Evolutionary conservation across 768 basidiomycete species (phyloP), one percentile per base, ranked within the genome.

Genomic region (Phanerochaete sordida): DNA sequence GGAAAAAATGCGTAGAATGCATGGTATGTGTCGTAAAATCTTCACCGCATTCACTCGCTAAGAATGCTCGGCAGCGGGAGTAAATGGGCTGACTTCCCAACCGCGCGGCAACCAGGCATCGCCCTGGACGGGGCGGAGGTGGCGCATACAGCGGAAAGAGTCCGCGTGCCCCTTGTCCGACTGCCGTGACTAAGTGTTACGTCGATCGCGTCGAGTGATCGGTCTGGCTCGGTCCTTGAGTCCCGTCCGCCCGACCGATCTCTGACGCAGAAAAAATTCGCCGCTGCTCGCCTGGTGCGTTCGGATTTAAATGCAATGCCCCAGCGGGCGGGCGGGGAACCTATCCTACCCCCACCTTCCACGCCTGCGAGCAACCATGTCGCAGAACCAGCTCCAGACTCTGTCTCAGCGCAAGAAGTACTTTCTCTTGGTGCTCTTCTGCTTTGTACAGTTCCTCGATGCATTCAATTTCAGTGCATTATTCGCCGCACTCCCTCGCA

Each of bases 371-470:
- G 33, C 21, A 9, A 8, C 16, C n/a, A 54, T 54, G 37, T 43
- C 35, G 23, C n/a, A 7, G 35, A 49, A 52, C 16, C 51, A 52
- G 51, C n/a, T 35, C 33, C n/a, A 24, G 16, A 2, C 39, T 24
- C 28, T 35, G 44, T 70, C 61, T 46, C 59, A 21, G 57, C 55
- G 33, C 24, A 64, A 59, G 44, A 72, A 67, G 59, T 59, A 28
- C 31, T 19, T 56, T 13, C 68, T 73, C 21, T 65, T 72, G 16
- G 24, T 49, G 19, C 19, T 72, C 21, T 69, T 73, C 59, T 71
- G 69, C 56, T 63, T 67, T 15, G 69, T 68, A 3, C 71, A 69
- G 45, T 72, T 72, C 60, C 61, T 72, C 48, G 72, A 73, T 49
- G 58, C 65, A 2, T 69, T 72, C 62, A 70, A 67, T 57, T 63